phyloP scores from a whole-genome alignment of 2,329 filamentous ascomycete species.

The Aspergillus niger region DNA sequence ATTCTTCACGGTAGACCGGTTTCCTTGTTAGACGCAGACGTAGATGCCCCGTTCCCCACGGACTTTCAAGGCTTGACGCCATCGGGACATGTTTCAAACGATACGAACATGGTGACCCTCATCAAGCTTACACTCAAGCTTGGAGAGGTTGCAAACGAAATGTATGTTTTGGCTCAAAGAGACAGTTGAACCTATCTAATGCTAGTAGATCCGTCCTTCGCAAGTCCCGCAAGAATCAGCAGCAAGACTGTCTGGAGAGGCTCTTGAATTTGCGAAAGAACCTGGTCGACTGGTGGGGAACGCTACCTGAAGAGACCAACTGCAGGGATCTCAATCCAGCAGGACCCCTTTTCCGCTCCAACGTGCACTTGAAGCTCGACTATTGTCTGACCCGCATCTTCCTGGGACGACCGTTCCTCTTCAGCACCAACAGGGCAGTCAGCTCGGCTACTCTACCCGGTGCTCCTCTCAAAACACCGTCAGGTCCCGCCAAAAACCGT shows the following conservation, averaged over 20 bases:
- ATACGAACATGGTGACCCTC: constrained; percentile 51
- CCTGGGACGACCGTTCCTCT: constrained; percentile 57
- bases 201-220: constrained; percentile 41
- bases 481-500: constrained; percentile 38
- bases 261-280: constrained; percentile 42
- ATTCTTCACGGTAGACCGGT: constrained; percentile 59
- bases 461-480: constrained; percentile 30
- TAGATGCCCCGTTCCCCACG: constrained; percentile 57
- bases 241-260: constrained; percentile 44
- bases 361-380: constrained; percentile 56
- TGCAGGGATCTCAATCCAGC: constrained; percentile 46
- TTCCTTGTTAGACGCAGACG: constrained; percentile 56
- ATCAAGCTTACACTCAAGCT: constrained; percentile 49
- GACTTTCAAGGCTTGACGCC: constrained; percentile 50
- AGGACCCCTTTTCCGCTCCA: constrained; percentile 49
- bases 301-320: constrained; percentile 41
- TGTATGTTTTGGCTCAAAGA: constrained; percentile 30
- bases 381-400: constrained; percentile 58
- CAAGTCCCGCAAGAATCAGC: constrained; percentile 41
- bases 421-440: constrained; percentile 41
- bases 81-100: constrained; percentile 45
- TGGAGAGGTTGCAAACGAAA: constrained; percentile 44
- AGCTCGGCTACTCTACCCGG: constrained; percentile 23
- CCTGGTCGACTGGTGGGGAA: constrained; percentile 47
- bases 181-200: constrained; percentile 17